A percentile compares a stretch with the other conserved stretches of the same genome.
Conservation (phyloP, 768 basidiomycete genomes). For the Pulveroboletus sp. region DNA sequence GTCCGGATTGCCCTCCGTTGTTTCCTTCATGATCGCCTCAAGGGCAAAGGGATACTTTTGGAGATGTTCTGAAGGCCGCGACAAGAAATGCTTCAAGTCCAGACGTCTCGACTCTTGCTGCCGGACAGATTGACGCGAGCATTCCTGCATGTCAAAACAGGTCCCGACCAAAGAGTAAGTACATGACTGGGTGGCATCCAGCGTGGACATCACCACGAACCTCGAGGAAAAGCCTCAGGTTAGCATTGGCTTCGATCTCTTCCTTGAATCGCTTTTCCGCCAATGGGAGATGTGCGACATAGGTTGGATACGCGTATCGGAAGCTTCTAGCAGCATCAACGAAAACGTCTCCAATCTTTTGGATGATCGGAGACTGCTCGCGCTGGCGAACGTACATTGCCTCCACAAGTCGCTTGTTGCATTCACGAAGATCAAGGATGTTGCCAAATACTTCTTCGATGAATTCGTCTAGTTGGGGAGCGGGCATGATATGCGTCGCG, state of each 20-base stretch:
- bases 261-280: slow-evolving; percentile 88
- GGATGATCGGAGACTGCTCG: slow-evolving; percentile 81
- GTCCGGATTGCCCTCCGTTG: slow-evolving; percentile 77
- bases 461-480: slow-evolving; percentile 69
- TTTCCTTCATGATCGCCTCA: slow-evolving; percentile 84
- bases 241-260: slow-evolving; percentile 76
- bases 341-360: slow-evolving; percentile 86
- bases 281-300: slow-evolving; percentile 78
- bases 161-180: slow-evolving; percentile 2
- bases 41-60: slow-evolving; percentile 75
- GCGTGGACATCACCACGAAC: slow-evolving; percentile 36
- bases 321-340: slow-evolving; percentile 86
- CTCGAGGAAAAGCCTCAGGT: slow-evolving; percentile 85
- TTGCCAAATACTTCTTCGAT: slow-evolving; percentile 91
- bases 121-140: slow-evolving; percentile 44
- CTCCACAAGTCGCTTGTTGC: slow-evolving; percentile 80
- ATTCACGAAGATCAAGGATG: slow-evolving; percentile 81
- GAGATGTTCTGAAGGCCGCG: slow-evolving; percentile 60
- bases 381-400: slow-evolving; percentile 80
- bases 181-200: neutral
- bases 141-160: slow-evolving; percentile 14
- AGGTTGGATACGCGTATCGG: slow-evolving; percentile 79
- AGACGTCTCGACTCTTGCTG: slow-evolving; percentile 56
- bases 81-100: slow-evolving; percentile 62
- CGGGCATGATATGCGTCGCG: slow-evolving; percentile 57